These are phyloP conservation scores for Strobilomyces echinocephalus DNA, from an alignment of 768 basidiomycete species.

Conservation along the genomic window DNA sequence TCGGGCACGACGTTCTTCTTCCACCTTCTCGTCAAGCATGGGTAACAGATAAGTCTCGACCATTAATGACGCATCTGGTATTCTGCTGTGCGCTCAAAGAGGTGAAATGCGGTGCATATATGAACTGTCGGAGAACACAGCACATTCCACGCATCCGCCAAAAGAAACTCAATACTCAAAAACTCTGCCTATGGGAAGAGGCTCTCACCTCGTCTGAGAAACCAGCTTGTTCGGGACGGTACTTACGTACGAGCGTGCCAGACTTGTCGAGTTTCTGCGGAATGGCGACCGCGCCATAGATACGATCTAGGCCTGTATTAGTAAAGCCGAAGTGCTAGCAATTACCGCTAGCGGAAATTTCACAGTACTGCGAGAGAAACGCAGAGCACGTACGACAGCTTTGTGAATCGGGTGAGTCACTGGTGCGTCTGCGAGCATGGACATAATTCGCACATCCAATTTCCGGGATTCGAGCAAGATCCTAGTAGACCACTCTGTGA, in stretches of 20 bases:
- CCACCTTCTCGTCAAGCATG: conserved; percentile 12
- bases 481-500: conserved; percentile 11
- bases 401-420: conserved; percentile 7
- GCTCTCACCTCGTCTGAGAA: conserved; percentile 26
- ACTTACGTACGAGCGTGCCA: conserved; percentile 24
- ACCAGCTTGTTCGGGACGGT: conserved; percentile 8
- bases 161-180: conserved; percentile 22
- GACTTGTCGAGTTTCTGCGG: conserved; percentile 16
- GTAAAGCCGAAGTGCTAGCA: conserved; percentile 21
- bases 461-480: conserved; percentile 21
- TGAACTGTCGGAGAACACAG: background rate
- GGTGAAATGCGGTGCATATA: background rate
- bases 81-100: conserved; percentile 1
- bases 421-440: conserved; percentile 6
- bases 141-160: background rate
- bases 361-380: conserved; percentile 25
- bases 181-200: conserved; percentile 7
- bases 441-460: conserved; percentile 18
- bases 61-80: conserved; percentile 2
- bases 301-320: conserved; percentile 25
- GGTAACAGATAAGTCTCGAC: conserved; percentile 6
- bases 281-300: conserved; percentile 20
- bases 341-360: conserved; percentile 30
- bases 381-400: conserved; percentile 15
- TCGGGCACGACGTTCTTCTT: conserved; percentile 11